A percentile compares a stretch with the other conserved stretches of the same genome.
Evolutionary conservation across 805 yeast genomes (phyloP).

Genomic region (Aciculoconidium aculeatum): DNA sequence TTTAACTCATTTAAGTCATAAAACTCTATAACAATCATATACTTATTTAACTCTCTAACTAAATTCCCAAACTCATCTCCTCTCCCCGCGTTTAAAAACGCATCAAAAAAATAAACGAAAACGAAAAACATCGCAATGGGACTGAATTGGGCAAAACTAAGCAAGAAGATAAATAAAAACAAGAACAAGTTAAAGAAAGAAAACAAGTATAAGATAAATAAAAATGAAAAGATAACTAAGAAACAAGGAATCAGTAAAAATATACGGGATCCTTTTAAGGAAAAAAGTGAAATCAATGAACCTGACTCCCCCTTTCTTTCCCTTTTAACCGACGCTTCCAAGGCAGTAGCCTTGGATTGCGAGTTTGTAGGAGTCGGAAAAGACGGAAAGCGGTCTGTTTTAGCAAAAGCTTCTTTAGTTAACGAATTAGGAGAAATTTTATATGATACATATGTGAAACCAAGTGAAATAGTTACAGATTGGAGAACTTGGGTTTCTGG

Average conservation of each 20-base stretch:
- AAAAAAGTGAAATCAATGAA: too few species aligned
- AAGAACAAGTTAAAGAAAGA: too few species aligned
- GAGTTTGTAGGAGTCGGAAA: conserved; percentile 91
- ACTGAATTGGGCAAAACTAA: conserved; percentile 19
- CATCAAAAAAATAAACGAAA: too few species aligned
- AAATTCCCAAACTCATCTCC: too few species aligned
- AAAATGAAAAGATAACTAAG: too few species aligned
- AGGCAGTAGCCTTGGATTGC: conserved; percentile 80
- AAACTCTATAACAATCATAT: too few species aligned
- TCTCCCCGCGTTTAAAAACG: too few species aligned
- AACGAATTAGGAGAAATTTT: conserved; percentile 72
- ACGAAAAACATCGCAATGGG: conserved; percentile 9
- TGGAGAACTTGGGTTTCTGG: conserved; percentile 96
- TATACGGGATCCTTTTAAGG: too few species aligned
- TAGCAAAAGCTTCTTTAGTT: conserved; percentile 85
- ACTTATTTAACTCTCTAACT: too few species aligned
- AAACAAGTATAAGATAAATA: background rate
- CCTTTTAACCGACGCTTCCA: conserved; percentile 14
- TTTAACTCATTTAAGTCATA: too few species aligned
- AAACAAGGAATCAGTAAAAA: too few species aligned
- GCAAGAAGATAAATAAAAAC: conserved; percentile 7
- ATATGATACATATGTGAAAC: conserved; percentile 70
- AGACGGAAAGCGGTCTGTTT: conserved; percentile 60
- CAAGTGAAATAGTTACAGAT: conserved; percentile 71
- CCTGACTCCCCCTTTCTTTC: too few species aligned